These are phyloP conservation scores for Trametes cubensis DNA, from an alignment of 768 basidiomycete genomes.

Conservation along the genomic window DNA sequence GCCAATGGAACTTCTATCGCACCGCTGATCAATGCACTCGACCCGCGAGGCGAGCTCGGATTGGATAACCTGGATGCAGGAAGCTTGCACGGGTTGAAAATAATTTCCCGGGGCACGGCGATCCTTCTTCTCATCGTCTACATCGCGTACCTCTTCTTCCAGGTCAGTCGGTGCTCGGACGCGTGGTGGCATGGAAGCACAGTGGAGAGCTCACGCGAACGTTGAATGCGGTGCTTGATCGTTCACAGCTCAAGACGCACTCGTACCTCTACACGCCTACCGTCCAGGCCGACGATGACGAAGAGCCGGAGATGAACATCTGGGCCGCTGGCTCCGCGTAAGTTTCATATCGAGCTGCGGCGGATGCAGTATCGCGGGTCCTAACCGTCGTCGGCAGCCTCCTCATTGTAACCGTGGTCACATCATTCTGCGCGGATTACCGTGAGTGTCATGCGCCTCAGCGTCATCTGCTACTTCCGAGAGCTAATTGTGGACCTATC, in stretches of 20 bases:
- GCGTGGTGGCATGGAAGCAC: too few relatives aligned
- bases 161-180: conserved; percentile 44
- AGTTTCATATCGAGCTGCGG: conserved; percentile 12
- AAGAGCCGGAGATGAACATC: conserved; percentile 67
- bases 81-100: conserved; percentile 54
- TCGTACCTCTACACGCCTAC: conserved; percentile 59
- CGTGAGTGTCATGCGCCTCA: conserved; percentile 46
- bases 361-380: neutral
- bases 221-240: too few relatives aligned
- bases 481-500: neutral
- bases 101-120: conserved; percentile 45
- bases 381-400: conserved; percentile 47
- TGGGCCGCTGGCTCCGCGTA: conserved; percentile 62
- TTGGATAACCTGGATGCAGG: conserved; percentile 26
- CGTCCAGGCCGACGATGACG: conserved; percentile 39
- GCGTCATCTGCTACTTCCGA: neutral
- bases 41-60: conserved; percentile 23
- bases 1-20: conserved; percentile 12
- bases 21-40: neutral
- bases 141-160: conserved; percentile 73
- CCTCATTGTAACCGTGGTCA: conserved; percentile 73
- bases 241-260: conserved; percentile 69
- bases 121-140: conserved; percentile 72
- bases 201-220: too few relatives aligned
- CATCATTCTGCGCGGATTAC: conserved; percentile 89